Base-by-base conservation (phyloP, 163 green algal species). In the Coccomyxa subellipsoidea region DNA sequence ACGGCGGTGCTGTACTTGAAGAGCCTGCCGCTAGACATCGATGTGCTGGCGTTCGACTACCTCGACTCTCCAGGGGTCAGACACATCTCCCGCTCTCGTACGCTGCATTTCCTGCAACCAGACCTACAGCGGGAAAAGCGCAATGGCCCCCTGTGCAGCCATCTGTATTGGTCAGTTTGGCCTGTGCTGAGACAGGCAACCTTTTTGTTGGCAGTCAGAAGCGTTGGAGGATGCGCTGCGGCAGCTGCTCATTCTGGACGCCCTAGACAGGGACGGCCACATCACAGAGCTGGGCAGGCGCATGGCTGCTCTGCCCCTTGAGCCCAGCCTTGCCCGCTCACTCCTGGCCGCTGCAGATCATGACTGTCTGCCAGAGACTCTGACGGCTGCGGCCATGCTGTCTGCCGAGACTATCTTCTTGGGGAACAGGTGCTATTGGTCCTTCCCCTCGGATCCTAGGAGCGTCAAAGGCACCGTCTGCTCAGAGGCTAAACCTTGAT, bases 31-130 rank as follows among this genome's bases (percentile, higher is more conserved):
- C 77, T 91, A 5, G 86, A 86, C 37, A 87, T 98, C 47, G 95
- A 98, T 78, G 93, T 99, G 59, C 85, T 98, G 37, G 47, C 34
- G 9, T 99, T 99, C 82, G 94, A 98, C 85, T 99, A 96, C 90
- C 89, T 99, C 54, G 96, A 99, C 84, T 70, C 84, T 1, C 96
- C 96, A 2, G 83, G 86, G 54, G 86, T 92, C 76, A 76, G 80
- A 38, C 34, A 69, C 23, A 23, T 21, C 15, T n/a, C 77, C 37
- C 10, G 4, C 4, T 36, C 69, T 7, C 18, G 21, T 23, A 35
- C 7, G 31, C 69, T 76, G 3, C 7, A n/a, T n/a, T n/a, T n/a
- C n/a, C n/a, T n/a, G n/a, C n/a, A n/a, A n/a, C n/a, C n/a, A n/a
- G n/a, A n/a, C n/a, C n/a, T n/a, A n/a, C n/a, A n/a, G n/a, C n/a